Conservation (phyloP, 129 eudicot species). For the Artemisia tridentata region DNA sequence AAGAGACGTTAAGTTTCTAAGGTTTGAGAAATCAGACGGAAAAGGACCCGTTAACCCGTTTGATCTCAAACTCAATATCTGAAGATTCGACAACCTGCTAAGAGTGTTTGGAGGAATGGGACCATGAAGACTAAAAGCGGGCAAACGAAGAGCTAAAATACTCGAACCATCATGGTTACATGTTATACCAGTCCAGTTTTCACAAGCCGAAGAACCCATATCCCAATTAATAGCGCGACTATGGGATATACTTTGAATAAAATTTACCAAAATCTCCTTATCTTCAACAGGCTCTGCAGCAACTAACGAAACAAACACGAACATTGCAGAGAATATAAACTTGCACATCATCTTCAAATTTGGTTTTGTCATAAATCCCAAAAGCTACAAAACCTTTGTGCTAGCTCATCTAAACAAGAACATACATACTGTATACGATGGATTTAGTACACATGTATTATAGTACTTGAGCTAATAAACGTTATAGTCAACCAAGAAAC, state of each 20-base stretch:
- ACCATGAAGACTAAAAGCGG: slow-evolving; percentile 67
- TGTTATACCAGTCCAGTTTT: slow-evolving; percentile 76
- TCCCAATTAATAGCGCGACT: slow-evolving; percentile 66
- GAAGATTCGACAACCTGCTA: slow-evolving; percentile 56
- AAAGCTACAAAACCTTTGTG: slow-evolving; percentile 1
- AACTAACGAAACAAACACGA: slow-evolving; percentile 36
- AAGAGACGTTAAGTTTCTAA: slow-evolving; percentile 54
- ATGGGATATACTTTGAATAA: slow-evolving; percentile 45
- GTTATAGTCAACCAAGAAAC: slow-evolving; percentile 34
- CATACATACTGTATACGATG: slow-evolving; percentile 8
- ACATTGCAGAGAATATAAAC: slow-evolving; percentile 36
- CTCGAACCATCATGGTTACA: slow-evolving; percentile 70
- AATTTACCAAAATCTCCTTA: slow-evolving; percentile 64
- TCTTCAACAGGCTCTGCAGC: slow-evolving; percentile 69
- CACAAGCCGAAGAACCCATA: slow-evolving; percentile 62
- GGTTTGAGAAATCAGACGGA: slow-evolving; percentile 72
- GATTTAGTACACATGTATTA: slow-evolving; percentile 12
- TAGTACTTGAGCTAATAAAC: slow-evolving; percentile 25
- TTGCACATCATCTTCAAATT: slow-evolving; percentile 32
- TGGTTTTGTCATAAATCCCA: slow-evolving; percentile 13
- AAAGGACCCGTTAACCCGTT: slow-evolving; percentile 65
- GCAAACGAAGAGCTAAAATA: slow-evolving; percentile 72
- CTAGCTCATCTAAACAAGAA: slow-evolving; percentile 18
- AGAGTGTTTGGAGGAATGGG: slow-evolving; percentile 63
- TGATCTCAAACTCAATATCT: slow-evolving; percentile 74